A percentile compares a stretch with the other conserved stretches of the same genome.
Conservation (phyloP, 2,329 filamentous ascomycete genomes). For the Monilinia aucupariae region DNA sequence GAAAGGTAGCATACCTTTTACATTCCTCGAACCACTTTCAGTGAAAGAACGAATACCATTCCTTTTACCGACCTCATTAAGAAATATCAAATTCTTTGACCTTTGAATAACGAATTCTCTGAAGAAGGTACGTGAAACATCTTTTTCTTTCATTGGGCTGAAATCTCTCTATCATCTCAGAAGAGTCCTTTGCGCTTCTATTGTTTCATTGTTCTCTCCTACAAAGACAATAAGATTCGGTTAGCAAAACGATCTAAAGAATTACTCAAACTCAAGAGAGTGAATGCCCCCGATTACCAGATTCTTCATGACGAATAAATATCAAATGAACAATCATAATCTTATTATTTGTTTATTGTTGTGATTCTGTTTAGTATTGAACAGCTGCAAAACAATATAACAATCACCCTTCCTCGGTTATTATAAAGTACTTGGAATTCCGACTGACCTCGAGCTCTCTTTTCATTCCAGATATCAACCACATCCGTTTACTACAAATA, state of each 20-base stretch:
- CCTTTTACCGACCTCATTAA: not conserved
- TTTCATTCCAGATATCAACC: constrained; percentile 6
- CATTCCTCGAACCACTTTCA: constrained; percentile 8
- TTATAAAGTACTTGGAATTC: constrained; percentile 4
- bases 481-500: not conserved
- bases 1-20: not conserved
- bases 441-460: not conserved
- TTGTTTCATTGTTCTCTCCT: not conserved
- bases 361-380: not conserved
- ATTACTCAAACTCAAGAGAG: not conserved
- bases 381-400: not conserved
- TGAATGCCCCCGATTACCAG: not conserved
- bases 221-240: not conserved
- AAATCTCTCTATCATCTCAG: not conserved
- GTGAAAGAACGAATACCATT: constrained; percentile 7
- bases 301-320: not conserved
- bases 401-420: not conserved
- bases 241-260: not conserved
- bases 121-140: constrained; percentile 3
- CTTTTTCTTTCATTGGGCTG: not conserved
- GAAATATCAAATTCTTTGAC: constrained; percentile 1
- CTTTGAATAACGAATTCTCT: not conserved
- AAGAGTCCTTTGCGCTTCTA: not conserved
- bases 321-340: not conserved
- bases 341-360: not conserved